Evolutionary conservation across 495 filamentous ascomycete species (phyloP).

Genomic region (Eremomyces bilateralis): DNA sequence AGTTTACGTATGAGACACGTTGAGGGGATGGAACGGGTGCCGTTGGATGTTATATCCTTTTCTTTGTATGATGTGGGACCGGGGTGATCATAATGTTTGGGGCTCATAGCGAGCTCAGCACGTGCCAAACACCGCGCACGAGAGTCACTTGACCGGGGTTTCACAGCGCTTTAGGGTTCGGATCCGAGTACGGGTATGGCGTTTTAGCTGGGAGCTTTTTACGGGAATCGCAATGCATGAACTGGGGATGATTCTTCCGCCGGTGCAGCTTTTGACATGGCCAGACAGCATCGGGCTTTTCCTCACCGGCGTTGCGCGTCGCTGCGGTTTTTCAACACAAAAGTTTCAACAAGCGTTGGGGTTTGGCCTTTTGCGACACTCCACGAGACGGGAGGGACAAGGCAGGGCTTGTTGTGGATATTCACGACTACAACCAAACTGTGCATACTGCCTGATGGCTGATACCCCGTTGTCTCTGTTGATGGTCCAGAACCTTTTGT

Average conservation of each 20-base stretch:
- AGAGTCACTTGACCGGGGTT: not conserved
- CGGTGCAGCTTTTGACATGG: not conserved
- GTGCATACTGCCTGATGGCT: no score
- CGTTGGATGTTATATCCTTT: not conserved
- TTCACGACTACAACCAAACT: no score
- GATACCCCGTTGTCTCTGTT: no score
- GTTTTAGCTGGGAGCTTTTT: no score
- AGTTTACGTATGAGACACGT: slow-evolving; percentile 51
- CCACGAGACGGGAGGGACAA: no score
- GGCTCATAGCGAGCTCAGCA: not conserved
- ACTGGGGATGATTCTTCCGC: not conserved
- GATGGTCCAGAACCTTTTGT: no score
- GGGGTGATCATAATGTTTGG: not conserved
- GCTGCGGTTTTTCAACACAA: not conserved
- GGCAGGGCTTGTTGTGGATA: no score
- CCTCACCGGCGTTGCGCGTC: not conserved
- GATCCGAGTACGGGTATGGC: no score
- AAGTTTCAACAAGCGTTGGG: no score
- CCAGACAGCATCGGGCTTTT: not conserved
- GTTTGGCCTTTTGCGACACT: no score
- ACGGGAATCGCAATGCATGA: no score
- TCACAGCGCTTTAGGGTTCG: not conserved
- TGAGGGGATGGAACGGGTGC: slow-evolving; percentile 2
- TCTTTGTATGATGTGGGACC: not conserved
- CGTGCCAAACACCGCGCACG: not conserved